These are phyloP conservation scores for Protomyces arabidopsidicola DNA, from an alignment of 1,139 yeast species.

Conservation along the genomic window DNA sequence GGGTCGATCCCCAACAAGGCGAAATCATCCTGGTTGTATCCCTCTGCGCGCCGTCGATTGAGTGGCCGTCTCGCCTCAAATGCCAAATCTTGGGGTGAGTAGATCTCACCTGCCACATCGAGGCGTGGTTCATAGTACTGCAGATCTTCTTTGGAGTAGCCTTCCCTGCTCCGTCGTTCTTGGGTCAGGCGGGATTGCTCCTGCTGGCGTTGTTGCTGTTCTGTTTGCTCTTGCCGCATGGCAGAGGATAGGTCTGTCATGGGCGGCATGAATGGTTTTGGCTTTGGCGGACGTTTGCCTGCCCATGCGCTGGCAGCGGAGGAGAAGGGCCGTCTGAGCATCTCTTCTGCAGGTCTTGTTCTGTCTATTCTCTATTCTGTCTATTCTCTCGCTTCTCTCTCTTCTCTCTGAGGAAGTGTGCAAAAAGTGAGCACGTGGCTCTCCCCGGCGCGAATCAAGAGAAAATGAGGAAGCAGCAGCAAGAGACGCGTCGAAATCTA, in stretches of 20 bases:
- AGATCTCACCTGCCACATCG: not conserved
- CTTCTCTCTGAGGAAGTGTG: not conserved
- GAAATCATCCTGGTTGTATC: constrained; percentile 1
- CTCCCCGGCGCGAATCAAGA: too few species aligned
- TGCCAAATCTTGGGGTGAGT: constrained; percentile 11
- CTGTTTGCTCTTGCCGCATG: not conserved
- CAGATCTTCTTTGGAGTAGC: constrained; percentile 6
- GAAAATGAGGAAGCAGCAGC: too few species aligned
- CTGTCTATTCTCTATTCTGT: not conserved
- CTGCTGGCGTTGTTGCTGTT: not conserved
- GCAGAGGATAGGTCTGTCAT: not conserved
- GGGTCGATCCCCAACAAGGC: constrained; percentile 4
- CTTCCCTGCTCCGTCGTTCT: not conserved
- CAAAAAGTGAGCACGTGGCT: not conserved
- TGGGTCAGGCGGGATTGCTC: not conserved
- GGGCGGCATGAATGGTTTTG: not conserved
- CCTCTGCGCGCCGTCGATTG: not conserved
- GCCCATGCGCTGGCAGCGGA: not conserved
- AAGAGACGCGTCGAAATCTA: not conserved
- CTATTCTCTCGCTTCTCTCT: too few species aligned
- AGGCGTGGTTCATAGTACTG: constrained; percentile 2
- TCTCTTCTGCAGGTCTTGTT: not conserved
- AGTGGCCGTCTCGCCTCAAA: constrained; percentile 21
- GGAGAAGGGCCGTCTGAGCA: not conserved
- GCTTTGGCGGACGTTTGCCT: not conserved